Percentiles rank a stretch among this genome's conserved stretches.
These are phyloP conservation scores for Cladosporium sp. DNA, from an alignment of 2,329 filamentous ascomycete species.

Conservation along the genomic window DNA sequence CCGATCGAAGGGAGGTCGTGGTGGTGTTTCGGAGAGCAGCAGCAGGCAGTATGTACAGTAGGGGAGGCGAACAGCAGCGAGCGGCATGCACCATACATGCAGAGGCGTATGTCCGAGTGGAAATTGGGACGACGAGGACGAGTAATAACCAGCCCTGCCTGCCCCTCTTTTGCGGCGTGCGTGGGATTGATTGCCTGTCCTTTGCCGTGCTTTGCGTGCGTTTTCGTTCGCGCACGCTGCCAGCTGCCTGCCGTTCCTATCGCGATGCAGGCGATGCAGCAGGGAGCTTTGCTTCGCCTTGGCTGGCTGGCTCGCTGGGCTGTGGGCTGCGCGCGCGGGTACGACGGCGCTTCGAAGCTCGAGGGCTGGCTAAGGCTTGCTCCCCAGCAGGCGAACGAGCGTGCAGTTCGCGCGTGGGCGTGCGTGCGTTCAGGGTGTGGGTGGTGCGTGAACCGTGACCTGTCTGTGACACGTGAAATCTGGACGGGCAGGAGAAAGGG, in stretches of 20 bases:
- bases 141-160: neutral
- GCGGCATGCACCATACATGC: neutral
- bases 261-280: neutral
- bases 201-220: neutral
- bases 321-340: conserved; percentile 2
- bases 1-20: neutral
- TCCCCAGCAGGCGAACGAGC: neutral
- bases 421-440: neutral
- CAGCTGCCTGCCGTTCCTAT: conserved; percentile 4
- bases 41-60: neutral
- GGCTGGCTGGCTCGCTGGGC: neutral
- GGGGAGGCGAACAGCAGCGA: neutral
- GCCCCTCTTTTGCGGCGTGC: conserved; percentile 6
- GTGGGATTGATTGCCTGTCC: conserved; percentile 6
- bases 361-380: neutral
- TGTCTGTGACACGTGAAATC: neutral
- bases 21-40: neutral
- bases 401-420: conserved; percentile 6
- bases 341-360: conserved; percentile 2
- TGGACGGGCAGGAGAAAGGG: neutral
- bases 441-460: conserved; percentile 8
- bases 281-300: neutral
- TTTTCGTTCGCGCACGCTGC: neutral
- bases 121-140: neutral
- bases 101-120: neutral